Evolutionary conservation across 2,329 filamentous ascomycete species (phyloP), one percentile per base, ranked within the genome.

Genomic region (Ophiostoma angusticollis): DNA sequence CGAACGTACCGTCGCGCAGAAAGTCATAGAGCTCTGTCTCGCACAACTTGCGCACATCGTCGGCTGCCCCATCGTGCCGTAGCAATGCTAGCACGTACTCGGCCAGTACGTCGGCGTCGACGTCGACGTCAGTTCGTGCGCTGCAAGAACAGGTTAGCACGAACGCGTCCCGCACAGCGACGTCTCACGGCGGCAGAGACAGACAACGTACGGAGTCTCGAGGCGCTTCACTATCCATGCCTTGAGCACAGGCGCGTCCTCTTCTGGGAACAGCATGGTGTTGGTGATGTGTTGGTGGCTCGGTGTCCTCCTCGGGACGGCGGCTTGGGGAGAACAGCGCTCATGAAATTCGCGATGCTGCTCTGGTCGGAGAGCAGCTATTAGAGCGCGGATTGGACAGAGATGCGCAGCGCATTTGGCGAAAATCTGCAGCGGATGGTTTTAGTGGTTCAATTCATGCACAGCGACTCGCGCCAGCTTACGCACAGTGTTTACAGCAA

Each of bases 31-130:
- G 75, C 55, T 85, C 79, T 38, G 73, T 67, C 52, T 83, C 68
- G 57, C 80, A 85, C 37, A 80, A 71, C 49, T 69, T 63, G 51
- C 75, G 72, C 39, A 86, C 76, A 16, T 72, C 65, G n/a, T 68
- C 66, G 29, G 70, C 62, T 36, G 74, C 67, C 45, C 78, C 79
- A 47, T 85, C 80, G 45, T 81, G 77, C 39, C 74, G 72, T 32
- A 89, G 62, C 16, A 91, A 70, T 6, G 81, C 83, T 45, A 87
- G 67, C n/a, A 89, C 79, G 54, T 87, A 91, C 50, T 91, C 84
- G 33, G 82, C 83, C 3, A 91, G 74, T 5, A 89, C 81, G 52
- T 86, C 83, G 23, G 78, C 73, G 54, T 91, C 84, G 34, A 89
- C 81, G 52, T 86, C 83, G 29, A 77, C 73, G 54, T 89, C 84